phyloP scores from a whole-genome alignment of 2,329 filamentous ascomycete genomes.

The Aspergillus clavatus region DNA sequence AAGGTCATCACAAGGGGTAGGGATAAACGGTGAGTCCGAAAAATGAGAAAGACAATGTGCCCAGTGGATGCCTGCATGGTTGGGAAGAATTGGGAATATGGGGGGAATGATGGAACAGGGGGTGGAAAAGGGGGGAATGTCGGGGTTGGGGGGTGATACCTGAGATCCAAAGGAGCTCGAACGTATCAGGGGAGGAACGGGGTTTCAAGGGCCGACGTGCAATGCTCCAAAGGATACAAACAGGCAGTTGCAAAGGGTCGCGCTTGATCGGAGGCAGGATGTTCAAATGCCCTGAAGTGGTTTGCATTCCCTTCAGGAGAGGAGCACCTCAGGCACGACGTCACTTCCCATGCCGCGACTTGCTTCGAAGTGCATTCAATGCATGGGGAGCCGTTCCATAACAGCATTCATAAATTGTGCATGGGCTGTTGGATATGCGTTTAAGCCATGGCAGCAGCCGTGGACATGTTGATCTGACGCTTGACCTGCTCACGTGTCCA shows the following conservation, averaged over 20 bases:
- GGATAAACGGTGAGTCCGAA: neutral
- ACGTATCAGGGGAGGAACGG: neutral
- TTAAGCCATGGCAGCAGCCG: constrained; percentile 38
- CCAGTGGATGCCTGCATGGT: constrained; percentile 15
- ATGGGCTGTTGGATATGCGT: constrained; percentile 1
- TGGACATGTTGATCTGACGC: constrained; percentile 58
- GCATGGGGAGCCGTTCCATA: constrained; percentile 11
- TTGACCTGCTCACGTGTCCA: constrained; percentile 98
- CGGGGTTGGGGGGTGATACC: constrained; percentile 1
- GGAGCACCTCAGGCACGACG: constrained; percentile 12
- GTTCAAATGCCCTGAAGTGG: constrained; percentile 9
- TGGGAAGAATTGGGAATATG: constrained; percentile 14
- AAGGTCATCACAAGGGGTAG: constrained; percentile 4
- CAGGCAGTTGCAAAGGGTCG: neutral
- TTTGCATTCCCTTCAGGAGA: constrained; percentile 5
- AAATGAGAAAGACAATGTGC: constrained; percentile 3
- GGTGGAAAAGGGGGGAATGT: constrained; percentile 19
- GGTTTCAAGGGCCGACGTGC: constrained; percentile 5
- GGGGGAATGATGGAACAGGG: constrained; percentile 12
- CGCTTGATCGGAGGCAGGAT: constrained; percentile 6
- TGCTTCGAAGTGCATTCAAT: constrained; percentile 8
- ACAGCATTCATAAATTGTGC: constrained; percentile 7
- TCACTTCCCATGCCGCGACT: constrained; percentile 16
- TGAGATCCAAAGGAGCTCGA: neutral
- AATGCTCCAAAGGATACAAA: constrained; percentile 3